Evolutionary conservation across 129 eudicot genomes (phyloP).

Genomic region (Saposhnikovia divaricata): DNA sequence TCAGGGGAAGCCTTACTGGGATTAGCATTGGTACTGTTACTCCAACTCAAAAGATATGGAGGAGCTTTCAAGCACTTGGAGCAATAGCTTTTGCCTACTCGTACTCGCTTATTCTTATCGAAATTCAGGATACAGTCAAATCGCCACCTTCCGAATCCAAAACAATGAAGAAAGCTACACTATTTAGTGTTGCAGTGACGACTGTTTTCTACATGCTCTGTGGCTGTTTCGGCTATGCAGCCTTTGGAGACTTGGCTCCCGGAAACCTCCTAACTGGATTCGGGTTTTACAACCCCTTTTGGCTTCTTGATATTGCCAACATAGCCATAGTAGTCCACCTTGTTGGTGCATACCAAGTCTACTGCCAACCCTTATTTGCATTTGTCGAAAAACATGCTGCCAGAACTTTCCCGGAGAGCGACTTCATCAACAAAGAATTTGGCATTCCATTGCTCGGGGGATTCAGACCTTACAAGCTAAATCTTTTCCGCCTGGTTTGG

Average conservation of each 20-base stretch:
- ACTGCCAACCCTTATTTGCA: slow-evolving; percentile 56
- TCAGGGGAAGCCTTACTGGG: slow-evolving; percentile 56
- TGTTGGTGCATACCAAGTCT: slow-evolving; percentile 67
- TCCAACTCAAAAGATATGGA: slow-evolving; percentile 46
- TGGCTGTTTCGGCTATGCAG: slow-evolving; percentile 62
- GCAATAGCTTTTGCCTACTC: slow-evolving; percentile 59
- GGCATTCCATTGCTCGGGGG: slow-evolving; percentile 26
- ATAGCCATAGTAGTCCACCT: slow-evolving; percentile 61
- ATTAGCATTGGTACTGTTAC: slow-evolving; percentile 49
- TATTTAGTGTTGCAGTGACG: slow-evolving; percentile 40
- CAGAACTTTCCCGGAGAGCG: slow-evolving; percentile 29
- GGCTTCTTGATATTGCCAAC: slow-evolving; percentile 69
- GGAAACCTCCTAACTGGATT: slow-evolving; percentile 74
- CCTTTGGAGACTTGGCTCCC: slow-evolving; percentile 61
- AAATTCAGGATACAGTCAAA: slow-evolving; percentile 58
- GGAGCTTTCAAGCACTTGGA: slow-evolving; percentile 65
- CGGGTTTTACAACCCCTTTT: slow-evolving; percentile 49
- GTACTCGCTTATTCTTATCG: slow-evolving; percentile 48
- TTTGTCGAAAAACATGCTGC: slow-evolving; percentile 38
- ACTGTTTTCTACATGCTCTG: slow-evolving; percentile 61
- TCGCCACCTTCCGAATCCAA: slow-evolving; percentile 47
- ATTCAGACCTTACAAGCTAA: slow-evolving; percentile 26
- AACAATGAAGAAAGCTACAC: slow-evolving; percentile 54
- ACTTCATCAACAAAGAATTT: slow-evolving; percentile 36
- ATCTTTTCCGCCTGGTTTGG: slow-evolving; percentile 46